Conservation (phyloP, 305 asterid species). For the Fraxinus floribunda region DNA sequence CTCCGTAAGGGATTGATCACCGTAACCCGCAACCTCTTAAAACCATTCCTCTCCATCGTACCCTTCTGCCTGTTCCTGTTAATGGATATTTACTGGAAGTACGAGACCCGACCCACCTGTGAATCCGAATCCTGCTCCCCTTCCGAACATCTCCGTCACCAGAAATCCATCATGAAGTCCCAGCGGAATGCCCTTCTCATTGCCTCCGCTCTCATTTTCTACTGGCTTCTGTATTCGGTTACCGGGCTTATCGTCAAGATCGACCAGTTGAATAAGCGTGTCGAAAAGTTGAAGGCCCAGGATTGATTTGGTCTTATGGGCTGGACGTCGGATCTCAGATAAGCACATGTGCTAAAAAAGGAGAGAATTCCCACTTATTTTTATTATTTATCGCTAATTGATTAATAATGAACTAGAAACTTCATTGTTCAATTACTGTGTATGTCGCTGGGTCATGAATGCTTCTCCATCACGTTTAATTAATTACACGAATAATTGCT, state of each 20-base stretch:
- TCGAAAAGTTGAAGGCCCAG: constrained; percentile 70
- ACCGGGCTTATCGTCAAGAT: constrained; percentile 74
- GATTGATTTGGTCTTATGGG: constrained; percentile 35
- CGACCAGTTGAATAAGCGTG: constrained; percentile 65
- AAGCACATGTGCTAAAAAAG: not conserved
- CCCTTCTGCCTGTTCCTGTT: constrained; percentile 87
- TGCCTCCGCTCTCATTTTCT: constrained; percentile 71
- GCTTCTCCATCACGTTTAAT: constrained; percentile 15
- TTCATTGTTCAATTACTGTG: not conserved
- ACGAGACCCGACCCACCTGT: constrained; percentile 79
- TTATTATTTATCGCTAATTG: constrained; percentile 17
- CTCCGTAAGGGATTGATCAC: constrained; percentile 75
- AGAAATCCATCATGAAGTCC: constrained; percentile 86
- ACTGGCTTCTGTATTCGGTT: constrained; percentile 83
- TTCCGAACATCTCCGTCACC: constrained; percentile 83
- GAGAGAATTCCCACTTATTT: not conserved
- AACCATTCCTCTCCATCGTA: constrained; percentile 72
- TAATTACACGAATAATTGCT: constrained; percentile 15
- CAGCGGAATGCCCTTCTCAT: constrained; percentile 83
- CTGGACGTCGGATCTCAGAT: not conserved
- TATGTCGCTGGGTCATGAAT: constrained; percentile 13
- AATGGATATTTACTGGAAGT: constrained; percentile 94
- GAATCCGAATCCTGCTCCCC: constrained; percentile 75
- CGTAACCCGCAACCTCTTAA: constrained; percentile 71
- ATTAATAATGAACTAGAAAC: not conserved